Conservation (phyloP, 371 early-diverging fungal genomes). For the Apophysomyces elegans region DNA sequence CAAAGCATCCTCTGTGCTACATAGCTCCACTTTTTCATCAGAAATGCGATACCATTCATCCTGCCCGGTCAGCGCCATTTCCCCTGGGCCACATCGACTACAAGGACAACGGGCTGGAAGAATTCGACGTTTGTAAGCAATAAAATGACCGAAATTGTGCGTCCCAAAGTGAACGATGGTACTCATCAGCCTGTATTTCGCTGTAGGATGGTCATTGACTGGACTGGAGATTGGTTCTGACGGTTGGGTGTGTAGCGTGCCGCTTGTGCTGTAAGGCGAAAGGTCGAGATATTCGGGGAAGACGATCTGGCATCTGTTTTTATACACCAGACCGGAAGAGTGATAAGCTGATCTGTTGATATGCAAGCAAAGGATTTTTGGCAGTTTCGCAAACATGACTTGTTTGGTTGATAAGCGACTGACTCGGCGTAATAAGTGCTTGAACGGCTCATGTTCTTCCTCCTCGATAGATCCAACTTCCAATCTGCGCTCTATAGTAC, state of each 20-base stretch:
- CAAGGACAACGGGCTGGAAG: conserved; percentile 40
- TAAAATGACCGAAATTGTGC: conserved; percentile 93
- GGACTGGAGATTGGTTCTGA: conserved; percentile 57
- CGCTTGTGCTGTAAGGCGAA: conserved; percentile 61
- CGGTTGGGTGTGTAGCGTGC: conserved; percentile 54
- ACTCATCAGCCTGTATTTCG: conserved; percentile 74
- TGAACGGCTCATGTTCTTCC: conserved; percentile 11
- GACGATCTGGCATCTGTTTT: conserved; percentile 65
- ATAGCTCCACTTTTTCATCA: conserved; percentile 82
- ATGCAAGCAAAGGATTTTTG: conserved; percentile 68
- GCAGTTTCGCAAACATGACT: conserved; percentile 65
- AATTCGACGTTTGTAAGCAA: conserved; percentile 79
- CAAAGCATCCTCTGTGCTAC: conserved; percentile 67
- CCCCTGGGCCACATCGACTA: conserved; percentile 17
- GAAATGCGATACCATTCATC: conserved; percentile 76
- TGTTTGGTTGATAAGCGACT: conserved; percentile 58
- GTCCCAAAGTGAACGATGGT: conserved; percentile 85
- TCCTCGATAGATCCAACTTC: conserved; percentile 13
- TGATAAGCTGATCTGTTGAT: conserved; percentile 73
- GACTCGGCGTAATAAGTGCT: conserved; percentile 14
- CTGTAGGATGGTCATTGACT: conserved; percentile 19
- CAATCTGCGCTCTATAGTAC: conserved; percentile 17
- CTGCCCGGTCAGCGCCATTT: not conserved
- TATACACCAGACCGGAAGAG: conserved; percentile 63
- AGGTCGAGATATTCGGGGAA: conserved; percentile 69